These are phyloP conservation scores for Colletotrichum liaoningense DNA, from an alignment of 2,329 filamentous ascomycete genomes.

Conservation along the genomic window DNA sequence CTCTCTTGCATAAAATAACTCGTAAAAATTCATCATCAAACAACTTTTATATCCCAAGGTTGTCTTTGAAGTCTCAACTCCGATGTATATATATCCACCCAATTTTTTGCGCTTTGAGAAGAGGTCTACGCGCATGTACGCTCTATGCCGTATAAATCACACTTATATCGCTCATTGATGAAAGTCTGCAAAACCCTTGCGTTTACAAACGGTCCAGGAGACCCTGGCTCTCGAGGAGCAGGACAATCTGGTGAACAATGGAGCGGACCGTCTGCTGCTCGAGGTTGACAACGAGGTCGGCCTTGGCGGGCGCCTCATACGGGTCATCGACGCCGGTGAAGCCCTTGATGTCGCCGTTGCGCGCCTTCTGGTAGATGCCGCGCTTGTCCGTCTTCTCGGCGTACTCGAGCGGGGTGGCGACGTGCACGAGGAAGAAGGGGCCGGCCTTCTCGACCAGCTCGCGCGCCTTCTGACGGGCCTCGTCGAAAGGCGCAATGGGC, in stretches of 20 bases:
- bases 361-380: constrained; percentile 87
- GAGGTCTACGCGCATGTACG: background rate
- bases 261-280: constrained; percentile 90
- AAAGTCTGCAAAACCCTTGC: background rate
- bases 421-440: constrained; percentile 94
- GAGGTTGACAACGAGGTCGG: constrained; percentile 86
- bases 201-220: constrained; percentile 78
- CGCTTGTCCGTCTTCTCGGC: constrained; percentile 95
- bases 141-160: background rate
- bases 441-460: constrained; percentile 90
- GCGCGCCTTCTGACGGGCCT: constrained; percentile 79
- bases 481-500: constrained; percentile 93
- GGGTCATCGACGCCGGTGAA: constrained; percentile 99
- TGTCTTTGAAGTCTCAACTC: constrained; percentile 4
- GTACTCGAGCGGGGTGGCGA: constrained; percentile 91
- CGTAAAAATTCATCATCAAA: constrained; percentile 1
- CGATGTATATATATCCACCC: constrained; percentile 1
- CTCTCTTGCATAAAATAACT: background rate
- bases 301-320: constrained; percentile 86
- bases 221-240: constrained; percentile 90
- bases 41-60: constrained; percentile 3
- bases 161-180: constrained; percentile 5
- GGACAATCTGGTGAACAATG: constrained; percentile 95
- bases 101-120: background rate
- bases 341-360: constrained; percentile 92